Evolutionary conservation across 805 yeast genomes (phyloP), one percentile per base, ranked within the genome.

Genomic region (Lipomyces sp.): DNA sequence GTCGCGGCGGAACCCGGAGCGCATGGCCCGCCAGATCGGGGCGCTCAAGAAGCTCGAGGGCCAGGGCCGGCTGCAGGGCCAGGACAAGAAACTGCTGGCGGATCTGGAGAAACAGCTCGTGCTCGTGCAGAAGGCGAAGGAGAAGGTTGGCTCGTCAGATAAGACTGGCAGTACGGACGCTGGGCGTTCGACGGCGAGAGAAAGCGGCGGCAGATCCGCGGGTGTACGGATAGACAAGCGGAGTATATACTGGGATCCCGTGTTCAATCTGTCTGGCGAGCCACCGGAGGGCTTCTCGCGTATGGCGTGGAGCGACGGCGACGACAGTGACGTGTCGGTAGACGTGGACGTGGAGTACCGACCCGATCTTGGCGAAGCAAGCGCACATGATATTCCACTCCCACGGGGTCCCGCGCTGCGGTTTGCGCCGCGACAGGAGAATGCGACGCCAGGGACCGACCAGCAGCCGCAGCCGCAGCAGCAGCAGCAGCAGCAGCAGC

Each of bases 231-330:
- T 26, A 10, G 10, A 10, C 10, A 26, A 26, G 10, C 26, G 51
- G 22, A 58, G 61, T 23, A 56, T 59, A 24, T 59, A 59, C 45
- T 58, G 57, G 55, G 62, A 59, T 42, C 59, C 59, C 11, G 43
- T 46, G 32, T 55, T 52, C 40, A 59, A 59, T 39, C 60, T 54
- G 11, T 43, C 53, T 0, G 62, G 62, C 2, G 48, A 56, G 10
- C 61, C 62, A 2, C 62, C 62, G 14, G 51, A 45, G 13, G 60
- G 62, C 2, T 49, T 42, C 35, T 47, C 51, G 10, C 46, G 42
- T 23, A 39, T 35, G 34, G 62, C 55, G 29, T 58, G 58, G 59
- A 26, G 22, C 31, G 47, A 49, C 16, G 47, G 37, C 6, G 53
- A 47, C 18, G 44, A 39, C 19, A 28, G 18, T 11, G 47, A 43